Conservation (phyloP, 768 basidiomycete species). For the Auricularia sp. region DNA sequence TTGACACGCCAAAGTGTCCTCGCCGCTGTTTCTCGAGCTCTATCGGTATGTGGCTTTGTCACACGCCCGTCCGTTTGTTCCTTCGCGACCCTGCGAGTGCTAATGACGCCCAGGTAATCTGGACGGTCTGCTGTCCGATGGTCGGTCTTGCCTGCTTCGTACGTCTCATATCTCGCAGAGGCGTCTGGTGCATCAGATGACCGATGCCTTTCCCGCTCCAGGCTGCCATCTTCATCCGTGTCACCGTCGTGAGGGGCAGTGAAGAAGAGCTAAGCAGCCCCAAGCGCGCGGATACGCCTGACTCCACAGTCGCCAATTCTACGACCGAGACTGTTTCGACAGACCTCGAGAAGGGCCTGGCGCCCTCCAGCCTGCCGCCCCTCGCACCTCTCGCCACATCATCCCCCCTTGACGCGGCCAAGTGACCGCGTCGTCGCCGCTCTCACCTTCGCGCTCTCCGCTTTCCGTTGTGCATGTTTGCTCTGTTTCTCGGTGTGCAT, state of each 20-base stretch:
- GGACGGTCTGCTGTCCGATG: background rate
- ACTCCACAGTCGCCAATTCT: background rate
- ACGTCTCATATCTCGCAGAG: background rate
- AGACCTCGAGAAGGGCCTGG: background rate
- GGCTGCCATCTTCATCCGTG: background rate
- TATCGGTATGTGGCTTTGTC: conserved; percentile 1
- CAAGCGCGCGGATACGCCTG: background rate
- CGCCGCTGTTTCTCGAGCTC: background rate
- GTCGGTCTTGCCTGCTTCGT: background rate
- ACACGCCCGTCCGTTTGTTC: background rate
- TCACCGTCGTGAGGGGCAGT: background rate
- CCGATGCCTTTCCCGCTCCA: background rate
- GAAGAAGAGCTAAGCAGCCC: background rate
- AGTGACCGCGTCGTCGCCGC: background rate
- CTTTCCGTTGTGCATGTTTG: background rate
- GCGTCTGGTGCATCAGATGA: background rate
- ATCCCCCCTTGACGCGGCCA: background rate
- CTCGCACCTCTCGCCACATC: background rate
- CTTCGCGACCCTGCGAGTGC: background rate
- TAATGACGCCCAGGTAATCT: background rate
- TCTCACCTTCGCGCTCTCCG: background rate
- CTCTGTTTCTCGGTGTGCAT: background rate
- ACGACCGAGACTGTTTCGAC: background rate
- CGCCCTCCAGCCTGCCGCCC: background rate
- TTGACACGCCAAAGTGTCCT: background rate